A percentile compares a stretch with the other conserved stretches of the same genome.
Evolutionary conservation across 2,329 filamentous ascomycete genomes (phyloP).

Genomic region (Penicillium fuscoglaucum): DNA sequence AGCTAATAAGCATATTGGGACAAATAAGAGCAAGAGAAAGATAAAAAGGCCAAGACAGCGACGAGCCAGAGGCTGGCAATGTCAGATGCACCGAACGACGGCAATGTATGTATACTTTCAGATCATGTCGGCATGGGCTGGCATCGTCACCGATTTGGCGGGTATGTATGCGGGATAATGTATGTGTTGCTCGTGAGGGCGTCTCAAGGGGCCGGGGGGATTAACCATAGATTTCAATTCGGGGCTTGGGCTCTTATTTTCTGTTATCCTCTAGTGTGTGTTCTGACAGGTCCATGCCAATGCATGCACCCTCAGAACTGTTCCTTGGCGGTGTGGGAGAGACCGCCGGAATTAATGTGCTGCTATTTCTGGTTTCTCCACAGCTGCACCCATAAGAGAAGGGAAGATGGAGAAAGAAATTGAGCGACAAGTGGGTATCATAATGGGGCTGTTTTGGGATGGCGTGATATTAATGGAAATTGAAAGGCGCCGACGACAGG

Average conservation of each 20-base stretch:
- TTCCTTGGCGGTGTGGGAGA: not conserved
- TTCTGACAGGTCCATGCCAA: not conserved
- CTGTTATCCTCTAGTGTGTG: constrained; percentile 6
- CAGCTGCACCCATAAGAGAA: constrained; percentile 17
- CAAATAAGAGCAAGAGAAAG: not conserved
- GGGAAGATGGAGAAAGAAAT: constrained; percentile 19
- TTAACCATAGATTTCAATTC: constrained; percentile 11
- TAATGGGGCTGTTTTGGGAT: constrained; percentile 37
- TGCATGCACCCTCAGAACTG: constrained; percentile 2
- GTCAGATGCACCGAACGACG: not conserved
- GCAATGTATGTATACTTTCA: not conserved
- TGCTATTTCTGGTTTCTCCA: not conserved
- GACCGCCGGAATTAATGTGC: constrained; percentile 2
- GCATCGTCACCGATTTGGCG: not conserved
- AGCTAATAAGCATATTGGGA: constrained; percentile 6
- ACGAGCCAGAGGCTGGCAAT: not conserved
- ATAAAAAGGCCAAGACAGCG: not conserved
- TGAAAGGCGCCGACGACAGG: constrained; percentile 17
- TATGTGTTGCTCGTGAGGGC: constrained; percentile 19
- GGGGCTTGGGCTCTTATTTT: constrained; percentile 8
- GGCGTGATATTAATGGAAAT: constrained; percentile 29
- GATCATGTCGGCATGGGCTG: not conserved
- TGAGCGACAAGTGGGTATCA: constrained; percentile 42
- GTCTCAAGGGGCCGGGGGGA: constrained; percentile 10
- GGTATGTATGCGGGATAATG: constrained; percentile 23